phyloP scores from a whole-genome alignment of 2,329 filamentous ascomycete species.

The Colletotrichum destructivum region DNA sequence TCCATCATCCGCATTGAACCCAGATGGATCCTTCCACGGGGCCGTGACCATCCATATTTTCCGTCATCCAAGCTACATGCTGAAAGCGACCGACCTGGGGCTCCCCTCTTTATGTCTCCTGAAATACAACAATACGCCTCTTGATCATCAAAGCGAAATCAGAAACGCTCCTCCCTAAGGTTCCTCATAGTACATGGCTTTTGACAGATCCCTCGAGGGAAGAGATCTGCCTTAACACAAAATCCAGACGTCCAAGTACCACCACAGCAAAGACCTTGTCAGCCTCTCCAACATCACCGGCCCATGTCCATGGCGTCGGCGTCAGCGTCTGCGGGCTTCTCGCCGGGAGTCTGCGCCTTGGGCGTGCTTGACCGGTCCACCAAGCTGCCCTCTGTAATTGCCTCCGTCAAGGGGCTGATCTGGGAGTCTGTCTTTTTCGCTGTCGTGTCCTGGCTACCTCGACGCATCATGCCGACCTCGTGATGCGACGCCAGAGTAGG shows the following conservation, averaged over 20 bases:
- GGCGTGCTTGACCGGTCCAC: constrained; percentile 45
- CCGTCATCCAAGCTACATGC: constrained; percentile 41
- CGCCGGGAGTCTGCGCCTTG: constrained; percentile 45
- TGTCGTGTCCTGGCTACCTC: constrained; percentile 64
- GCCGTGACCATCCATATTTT: constrained; percentile 21
- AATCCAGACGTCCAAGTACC: constrained; percentile 1
- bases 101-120: constrained; percentile 42
- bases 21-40: constrained; percentile 15
- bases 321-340: constrained; percentile 43
- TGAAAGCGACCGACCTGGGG: constrained; percentile 42
- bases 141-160: constrained; percentile 41
- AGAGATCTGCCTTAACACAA: constrained; percentile 18
- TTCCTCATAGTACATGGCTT: constrained; percentile 43
- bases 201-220: constrained; percentile 18
- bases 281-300: constrained; percentile 45
- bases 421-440: constrained; percentile 57
- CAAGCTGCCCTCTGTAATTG: constrained; percentile 52
- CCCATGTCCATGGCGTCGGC: constrained; percentile 45
- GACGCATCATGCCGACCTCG: constrained; percentile 62
- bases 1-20: constrained; percentile 12
- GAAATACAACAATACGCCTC: constrained; percentile 40
- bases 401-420: constrained; percentile 56
- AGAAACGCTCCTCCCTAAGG: constrained; percentile 41
- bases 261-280: background rate
- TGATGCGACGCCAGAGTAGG: constrained; percentile 70